These are phyloP conservation scores for Talaromyces stipitatus DNA, from an alignment of 495 filamentous ascomycete genomes.

Conservation along the genomic window DNA sequence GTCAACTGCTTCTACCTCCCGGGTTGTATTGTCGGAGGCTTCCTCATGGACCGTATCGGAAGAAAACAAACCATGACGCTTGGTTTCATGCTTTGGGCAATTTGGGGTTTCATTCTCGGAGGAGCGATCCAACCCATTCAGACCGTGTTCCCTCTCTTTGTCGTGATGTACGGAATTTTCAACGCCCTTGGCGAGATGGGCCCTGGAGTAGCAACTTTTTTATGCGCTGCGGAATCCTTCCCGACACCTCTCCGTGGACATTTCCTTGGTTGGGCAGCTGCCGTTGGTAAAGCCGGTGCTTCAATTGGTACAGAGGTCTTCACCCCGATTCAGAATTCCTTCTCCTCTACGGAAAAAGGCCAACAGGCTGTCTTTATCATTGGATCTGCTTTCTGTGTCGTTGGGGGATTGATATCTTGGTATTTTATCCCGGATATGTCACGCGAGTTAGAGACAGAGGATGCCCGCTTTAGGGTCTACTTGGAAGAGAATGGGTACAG, in stretches of 20 bases:
- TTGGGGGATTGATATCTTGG: constrained; percentile 36
- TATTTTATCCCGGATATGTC: constrained; percentile 38
- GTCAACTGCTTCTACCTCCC: constrained; percentile 45
- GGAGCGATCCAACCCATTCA: constrained; percentile 35
- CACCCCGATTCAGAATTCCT: constrained; percentile 34
- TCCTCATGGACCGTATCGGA: constrained; percentile 41
- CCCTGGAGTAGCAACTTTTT: constrained; percentile 38
- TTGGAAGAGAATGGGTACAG: constrained; percentile 34
- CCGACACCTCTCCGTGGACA: constrained; percentile 44
- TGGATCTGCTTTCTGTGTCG: constrained; percentile 30
- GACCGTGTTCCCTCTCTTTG: constrained; percentile 37
- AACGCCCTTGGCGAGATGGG: constrained; percentile 39
- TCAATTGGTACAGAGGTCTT: constrained; percentile 42
- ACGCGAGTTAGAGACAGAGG: constrained; percentile 36
- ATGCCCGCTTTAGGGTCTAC: constrained; percentile 34
- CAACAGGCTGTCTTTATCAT: constrained; percentile 42
- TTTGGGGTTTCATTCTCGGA: constrained; percentile 42
- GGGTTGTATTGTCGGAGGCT: constrained; percentile 37
- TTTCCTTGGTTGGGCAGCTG: constrained; percentile 40
- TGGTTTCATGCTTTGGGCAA: constrained; percentile 31
- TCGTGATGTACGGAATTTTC: constrained; percentile 46
- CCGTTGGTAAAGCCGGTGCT: constrained; percentile 41
- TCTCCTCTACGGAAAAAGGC: constrained; percentile 25
- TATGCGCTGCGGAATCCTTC: constrained; percentile 39
- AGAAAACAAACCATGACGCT: constrained; percentile 39